Conservation (phyloP, 108 stramenopile species). For the Skeletonema costatum region DNA sequence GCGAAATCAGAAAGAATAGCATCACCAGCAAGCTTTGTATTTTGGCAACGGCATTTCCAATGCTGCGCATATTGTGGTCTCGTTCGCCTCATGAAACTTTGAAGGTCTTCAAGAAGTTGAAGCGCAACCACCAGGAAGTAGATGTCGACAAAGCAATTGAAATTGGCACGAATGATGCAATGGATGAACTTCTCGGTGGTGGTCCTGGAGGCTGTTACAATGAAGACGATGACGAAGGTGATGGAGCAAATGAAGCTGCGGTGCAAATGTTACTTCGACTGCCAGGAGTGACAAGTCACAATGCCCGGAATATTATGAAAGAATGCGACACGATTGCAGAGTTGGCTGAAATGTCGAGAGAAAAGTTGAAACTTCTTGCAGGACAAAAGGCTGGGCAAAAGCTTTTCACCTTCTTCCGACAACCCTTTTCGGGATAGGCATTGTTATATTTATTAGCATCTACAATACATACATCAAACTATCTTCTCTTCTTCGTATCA, state of each 20-base stretch:
- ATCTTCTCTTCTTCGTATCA: not conserved
- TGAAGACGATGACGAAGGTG: conserved; percentile 69
- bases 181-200: conserved; percentile 65
- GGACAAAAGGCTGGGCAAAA: conserved; percentile 89
- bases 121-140: conserved; percentile 83
- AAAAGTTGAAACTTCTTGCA: conserved; percentile 72
- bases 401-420: conserved; percentile 85
- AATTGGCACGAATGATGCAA: conserved; percentile 77
- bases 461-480: not conserved
- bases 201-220: conserved; percentile 38
- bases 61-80: conserved; percentile 93
- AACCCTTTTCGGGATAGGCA: conserved; percentile 29
- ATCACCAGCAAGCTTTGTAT: conserved; percentile 89
- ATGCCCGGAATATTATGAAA: conserved; percentile 86
- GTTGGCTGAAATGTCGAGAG: conserved; percentile 74
- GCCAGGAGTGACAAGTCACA: conserved; percentile 87
- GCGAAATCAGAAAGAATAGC: conserved; percentile 83
- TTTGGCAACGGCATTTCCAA: conserved; percentile 89
- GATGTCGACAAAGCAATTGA: conserved; percentile 85
- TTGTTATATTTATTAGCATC: too few species aligned
- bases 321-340: conserved; percentile 84
- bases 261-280: conserved; percentile 87
- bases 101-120: conserved; percentile 87
- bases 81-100: conserved; percentile 92
- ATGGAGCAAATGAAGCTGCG: conserved; percentile 83